phyloP scores from a whole-genome alignment of 2,329 filamentous ascomycete species.

The Fusarium sp. region DNA sequence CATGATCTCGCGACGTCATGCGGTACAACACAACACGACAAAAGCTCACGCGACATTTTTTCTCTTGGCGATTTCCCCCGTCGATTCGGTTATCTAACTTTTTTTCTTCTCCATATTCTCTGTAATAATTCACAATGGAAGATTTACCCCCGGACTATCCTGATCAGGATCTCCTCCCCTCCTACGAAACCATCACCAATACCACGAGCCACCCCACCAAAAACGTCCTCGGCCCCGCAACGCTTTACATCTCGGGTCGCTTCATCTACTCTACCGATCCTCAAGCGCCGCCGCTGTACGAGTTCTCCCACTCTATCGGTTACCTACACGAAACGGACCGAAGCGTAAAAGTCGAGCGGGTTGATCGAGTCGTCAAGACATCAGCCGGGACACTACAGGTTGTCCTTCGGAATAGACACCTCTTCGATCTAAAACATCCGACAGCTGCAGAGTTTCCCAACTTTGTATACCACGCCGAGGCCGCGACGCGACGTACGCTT shows the following conservation, averaged over 20 bases:
- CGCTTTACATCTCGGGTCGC: slow-evolving; percentile 49
- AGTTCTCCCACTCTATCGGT: slow-evolving; percentile 51
- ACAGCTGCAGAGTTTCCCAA: slow-evolving; percentile 43
- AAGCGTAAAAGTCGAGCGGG: slow-evolving; percentile 47
- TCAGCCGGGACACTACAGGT: slow-evolving; percentile 41
- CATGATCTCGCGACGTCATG: slow-evolving; percentile 35
- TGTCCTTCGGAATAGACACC: slow-evolving; percentile 46
- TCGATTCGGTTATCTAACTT: not conserved
- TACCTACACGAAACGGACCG: slow-evolving; percentile 50
- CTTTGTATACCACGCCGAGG: slow-evolving; percentile 51
- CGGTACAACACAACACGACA: not conserved
- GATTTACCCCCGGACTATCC: slow-evolving; percentile 22
- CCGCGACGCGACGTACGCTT: slow-evolving; percentile 45
- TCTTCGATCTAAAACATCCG: slow-evolving; percentile 53
- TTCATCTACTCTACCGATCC: slow-evolving; percentile 50
- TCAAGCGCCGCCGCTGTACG: slow-evolving; percentile 49
- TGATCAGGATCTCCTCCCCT: slow-evolving; percentile 34
- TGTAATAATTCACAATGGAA: slow-evolving; percentile 15
- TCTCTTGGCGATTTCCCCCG: not conserved
- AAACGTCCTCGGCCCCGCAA: slow-evolving; percentile 46
- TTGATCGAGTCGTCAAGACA: slow-evolving; percentile 47
- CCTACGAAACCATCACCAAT: slow-evolving; percentile 38
- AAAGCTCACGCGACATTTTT: slow-evolving; percentile 24
- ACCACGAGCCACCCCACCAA: slow-evolving; percentile 4
- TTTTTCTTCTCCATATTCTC: not conserved